Conservation (phyloP, 257 asterid genomes). For the Verbascum thapsus region DNA sequence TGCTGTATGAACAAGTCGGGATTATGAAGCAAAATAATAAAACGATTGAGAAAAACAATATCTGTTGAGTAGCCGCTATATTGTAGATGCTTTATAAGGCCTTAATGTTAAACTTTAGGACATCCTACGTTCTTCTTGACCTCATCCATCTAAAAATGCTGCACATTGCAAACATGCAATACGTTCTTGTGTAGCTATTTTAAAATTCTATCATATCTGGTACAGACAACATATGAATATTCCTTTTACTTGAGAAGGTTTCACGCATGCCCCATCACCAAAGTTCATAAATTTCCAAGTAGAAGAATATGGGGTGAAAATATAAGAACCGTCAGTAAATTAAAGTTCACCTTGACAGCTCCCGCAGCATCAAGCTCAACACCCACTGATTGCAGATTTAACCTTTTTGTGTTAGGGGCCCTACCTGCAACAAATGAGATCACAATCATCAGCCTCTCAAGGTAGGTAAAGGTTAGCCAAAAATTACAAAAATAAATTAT, state of each 20-base stretch:
- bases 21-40: conserved; percentile 7
- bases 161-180: too few species aligned
- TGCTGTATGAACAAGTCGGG: conserved; percentile 7
- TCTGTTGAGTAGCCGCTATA: not conserved
- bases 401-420: conserved; percentile 83
- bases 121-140: too few species aligned
- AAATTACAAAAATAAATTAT: not conserved
- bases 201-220: too few species aligned
- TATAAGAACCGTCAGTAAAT: conserved; percentile 12
- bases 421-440: conserved; percentile 62
- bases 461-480: conserved; percentile 11
- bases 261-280: not conserved
- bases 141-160: too few species aligned
- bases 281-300: not conserved
- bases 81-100: too few species aligned
- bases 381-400: conserved; percentile 85
- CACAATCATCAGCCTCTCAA: conserved; percentile 20
- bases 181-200: too few species aligned
- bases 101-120: too few species aligned
- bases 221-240: too few species aligned
- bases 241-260: too few species aligned
- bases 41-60: not conserved
- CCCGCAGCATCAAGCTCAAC: conserved; percentile 69
- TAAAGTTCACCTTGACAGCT: conserved; percentile 70
- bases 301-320: conserved; percentile 19